A percentile compares a stretch with the other conserved stretches of the same genome.
Evolutionary conservation across 768 basidiomycete species (phyloP).

Genomic region (Suillus brevipes): DNA sequence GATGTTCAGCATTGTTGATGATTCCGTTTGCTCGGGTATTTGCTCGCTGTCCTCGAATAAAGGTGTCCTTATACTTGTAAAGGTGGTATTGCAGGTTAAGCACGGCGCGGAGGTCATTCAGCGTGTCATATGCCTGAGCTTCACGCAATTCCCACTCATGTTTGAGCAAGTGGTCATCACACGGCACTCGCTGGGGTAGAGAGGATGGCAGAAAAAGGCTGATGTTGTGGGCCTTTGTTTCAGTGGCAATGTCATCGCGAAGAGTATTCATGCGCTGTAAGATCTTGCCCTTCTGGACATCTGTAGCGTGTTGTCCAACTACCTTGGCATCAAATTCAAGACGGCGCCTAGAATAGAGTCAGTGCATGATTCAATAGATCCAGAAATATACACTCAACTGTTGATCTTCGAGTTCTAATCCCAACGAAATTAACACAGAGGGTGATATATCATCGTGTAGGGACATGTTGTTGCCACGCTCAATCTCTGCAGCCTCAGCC

Average conservation of each 20-base stretch:
- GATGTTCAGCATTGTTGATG: background rate
- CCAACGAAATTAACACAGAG: background rate
- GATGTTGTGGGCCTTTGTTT: background rate
- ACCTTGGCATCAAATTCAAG: background rate
- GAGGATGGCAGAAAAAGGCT: background rate
- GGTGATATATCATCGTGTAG: background rate
- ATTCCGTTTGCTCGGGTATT: background rate
- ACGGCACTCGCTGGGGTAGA: too few relatives aligned
- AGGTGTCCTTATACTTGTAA: background rate
- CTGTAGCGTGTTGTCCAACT: background rate
- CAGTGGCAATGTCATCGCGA: background rate
- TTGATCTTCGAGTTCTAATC: background rate
- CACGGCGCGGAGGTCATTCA: background rate
- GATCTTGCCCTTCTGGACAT: background rate
- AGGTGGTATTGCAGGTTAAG: background rate
- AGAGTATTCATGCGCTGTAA: background rate
- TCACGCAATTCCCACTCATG: too few relatives aligned
- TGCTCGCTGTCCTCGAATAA: background rate
- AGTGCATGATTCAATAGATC: background rate
- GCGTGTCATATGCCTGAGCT: too few relatives aligned
- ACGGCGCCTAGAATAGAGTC: background rate
- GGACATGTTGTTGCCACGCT: slow-evolving; percentile 1
- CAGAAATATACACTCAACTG: background rate
- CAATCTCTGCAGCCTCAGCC: slow-evolving; percentile 1
- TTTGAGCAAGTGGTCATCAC: too few relatives aligned